Percentiles rank a stretch among this genome's conserved stretches.
Conservation (phyloP, 192 early-diverging fungal species). For the Thamnidium elegans region DNA sequence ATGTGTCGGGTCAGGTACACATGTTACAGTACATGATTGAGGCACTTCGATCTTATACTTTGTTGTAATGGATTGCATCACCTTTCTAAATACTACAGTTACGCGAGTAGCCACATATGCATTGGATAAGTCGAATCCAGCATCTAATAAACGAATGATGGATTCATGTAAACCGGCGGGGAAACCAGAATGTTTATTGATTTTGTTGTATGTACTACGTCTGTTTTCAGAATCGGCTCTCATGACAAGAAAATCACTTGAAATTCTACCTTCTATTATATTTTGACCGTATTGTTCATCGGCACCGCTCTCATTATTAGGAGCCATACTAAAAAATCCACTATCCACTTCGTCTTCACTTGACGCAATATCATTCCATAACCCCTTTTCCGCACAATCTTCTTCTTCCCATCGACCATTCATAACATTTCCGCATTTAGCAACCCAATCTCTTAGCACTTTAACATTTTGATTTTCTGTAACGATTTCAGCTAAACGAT, state of each 20-base stretch:
- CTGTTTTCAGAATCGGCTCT: neutral
- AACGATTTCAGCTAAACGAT: conserved; percentile 14
- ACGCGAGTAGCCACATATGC: conserved; percentile 29
- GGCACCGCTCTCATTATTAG: neutral
- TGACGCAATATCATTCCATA: conserved; percentile 6
- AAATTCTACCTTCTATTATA: neutral
- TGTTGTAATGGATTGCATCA: conserved; percentile 10
- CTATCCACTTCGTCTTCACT: neutral
- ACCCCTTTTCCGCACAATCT: neutral
- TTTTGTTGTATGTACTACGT: neutral
- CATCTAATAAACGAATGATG: conserved; percentile 26
- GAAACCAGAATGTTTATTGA: conserved; percentile 19
- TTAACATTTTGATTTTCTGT: conserved; percentile 13
- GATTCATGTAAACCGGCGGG: conserved; percentile 21
- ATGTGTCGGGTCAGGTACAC: conserved; percentile 36
- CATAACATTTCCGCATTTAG: conserved; percentile 11
- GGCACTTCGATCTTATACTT: conserved; percentile 32
- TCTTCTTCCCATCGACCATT: conserved; percentile 17
- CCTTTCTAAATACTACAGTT: conserved; percentile 14
- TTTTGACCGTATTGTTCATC: neutral
- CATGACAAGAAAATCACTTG: neutral
- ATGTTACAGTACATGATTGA: conserved; percentile 29
- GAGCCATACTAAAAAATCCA: too few relatives aligned
- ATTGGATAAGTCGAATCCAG: conserved; percentile 35
- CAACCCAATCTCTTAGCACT: conserved; percentile 28